These are phyloP conservation scores for Cladobotryum protrusum DNA, from an alignment of 2,329 filamentous ascomycete genomes.

Conservation along the genomic window DNA sequence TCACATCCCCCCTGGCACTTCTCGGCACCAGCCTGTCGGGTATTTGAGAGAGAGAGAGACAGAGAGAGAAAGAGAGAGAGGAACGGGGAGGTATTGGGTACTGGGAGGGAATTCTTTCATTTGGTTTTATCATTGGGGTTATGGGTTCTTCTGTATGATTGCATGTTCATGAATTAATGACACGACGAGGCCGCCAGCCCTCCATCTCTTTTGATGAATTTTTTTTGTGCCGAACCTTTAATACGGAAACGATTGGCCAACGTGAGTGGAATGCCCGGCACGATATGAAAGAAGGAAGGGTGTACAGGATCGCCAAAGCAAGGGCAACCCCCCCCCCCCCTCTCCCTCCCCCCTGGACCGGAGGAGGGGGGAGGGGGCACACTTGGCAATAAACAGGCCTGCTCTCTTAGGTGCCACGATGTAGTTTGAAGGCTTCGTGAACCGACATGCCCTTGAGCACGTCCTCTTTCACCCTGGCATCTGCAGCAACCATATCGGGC, in stretches of 20 bases:
- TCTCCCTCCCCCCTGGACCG: too few relatives aligned
- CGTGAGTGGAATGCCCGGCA: too few relatives aligned
- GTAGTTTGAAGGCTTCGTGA: conserved; percentile 58
- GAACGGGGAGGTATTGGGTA: conserved; percentile 8
- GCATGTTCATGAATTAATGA: conserved; percentile 36
- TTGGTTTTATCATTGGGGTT: conserved; percentile 3
- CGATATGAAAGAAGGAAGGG: too few relatives aligned
- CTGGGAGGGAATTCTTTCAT: conserved; percentile 2
- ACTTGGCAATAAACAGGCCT: too few relatives aligned
- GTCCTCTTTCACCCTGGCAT: conserved; percentile 57
- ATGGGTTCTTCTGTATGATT: conserved; percentile 24
- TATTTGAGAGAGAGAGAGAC: neutral
- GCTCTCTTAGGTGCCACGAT: conserved; percentile 31
- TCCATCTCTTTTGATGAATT: conserved; percentile 9
- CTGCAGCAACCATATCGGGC: conserved; percentile 43
- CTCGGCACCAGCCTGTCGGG: neutral
- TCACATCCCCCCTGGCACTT: conserved; percentile 3
- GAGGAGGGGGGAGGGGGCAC: too few relatives aligned
- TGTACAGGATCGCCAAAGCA: too few relatives aligned
- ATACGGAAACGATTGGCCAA: too few relatives aligned
- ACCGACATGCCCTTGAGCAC: conserved; percentile 58
- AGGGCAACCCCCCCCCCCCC: too few relatives aligned
- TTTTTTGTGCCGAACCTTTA: neutral
- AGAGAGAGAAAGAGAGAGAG: too few relatives aligned
- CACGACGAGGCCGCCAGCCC: conserved; percentile 17